Base-by-base conservation (phyloP, 2,329 filamentous ascomycete genomes). In the Scedosporium minutisporum region DNA sequence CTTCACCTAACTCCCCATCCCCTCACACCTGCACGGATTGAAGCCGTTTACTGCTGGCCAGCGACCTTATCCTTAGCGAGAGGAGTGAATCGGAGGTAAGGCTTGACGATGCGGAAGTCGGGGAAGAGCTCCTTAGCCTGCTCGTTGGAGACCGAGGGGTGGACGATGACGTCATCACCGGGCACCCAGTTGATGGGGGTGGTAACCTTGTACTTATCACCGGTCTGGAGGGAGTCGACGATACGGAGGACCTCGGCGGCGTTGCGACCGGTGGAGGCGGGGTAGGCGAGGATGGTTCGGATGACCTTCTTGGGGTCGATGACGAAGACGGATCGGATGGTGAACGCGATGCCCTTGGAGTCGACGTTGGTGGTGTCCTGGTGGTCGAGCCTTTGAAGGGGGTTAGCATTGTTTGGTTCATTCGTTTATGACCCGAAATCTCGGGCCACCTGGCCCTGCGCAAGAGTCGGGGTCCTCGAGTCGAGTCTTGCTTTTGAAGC, bases 291-390 rank as follows among this genome's bases (percentile, higher is more conserved):
- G 75, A 91, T 96, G 74, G 93, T 86, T 70, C 93, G 88, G 78
- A 96, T 95, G 76, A 88, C 93, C 87, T 96, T 96, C 77, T 85
- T 86, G 67, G 92, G 92, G 80, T 96, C 92, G 75, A 96, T 95
- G 78, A 96, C 82, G 83, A 96, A 96, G 73, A 96, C 93, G 69
- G 89, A 91, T 71, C 93, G 91, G 78, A 97, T 96, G 69, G 93
- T 96, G 79, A 96, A 93, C 63, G 92, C 91, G 69, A 93, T 89
- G 69, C 88, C 88, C 83, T 91, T 91, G 71, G 82, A 76, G 75
- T 92, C 89, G 63, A 92, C 87, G 77, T 92, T 92, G 79, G 87
- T 89, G 70, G 87, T 84, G 75, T 92, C 89, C 75, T 91, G 88
- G 78, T 89, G 83, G 78, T 92, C 89, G 71, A 93, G 80, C 83